Conservation (phyloP, 345 rosid species). For the Raphanus raphanistrum region DNA sequence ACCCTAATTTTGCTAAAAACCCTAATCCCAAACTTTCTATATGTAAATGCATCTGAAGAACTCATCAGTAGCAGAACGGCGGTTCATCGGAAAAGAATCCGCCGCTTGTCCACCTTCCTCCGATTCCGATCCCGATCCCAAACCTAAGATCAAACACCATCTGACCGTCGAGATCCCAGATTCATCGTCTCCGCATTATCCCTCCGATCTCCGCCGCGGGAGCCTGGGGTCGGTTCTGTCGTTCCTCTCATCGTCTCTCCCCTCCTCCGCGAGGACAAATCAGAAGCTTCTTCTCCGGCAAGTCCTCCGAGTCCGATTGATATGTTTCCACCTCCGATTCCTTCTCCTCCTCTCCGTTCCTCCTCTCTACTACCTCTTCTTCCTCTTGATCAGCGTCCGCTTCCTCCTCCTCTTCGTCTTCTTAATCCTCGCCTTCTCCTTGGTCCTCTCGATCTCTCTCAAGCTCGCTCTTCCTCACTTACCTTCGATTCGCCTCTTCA, state of each 20-base stretch:
- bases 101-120: conserved; percentile 30
- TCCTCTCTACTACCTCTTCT: conserved; percentile 41
- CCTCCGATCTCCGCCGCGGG: conserved; percentile 36
- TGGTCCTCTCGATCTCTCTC: conserved; percentile 36
- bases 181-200: conserved; percentile 36
- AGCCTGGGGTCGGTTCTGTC: conserved; percentile 25
- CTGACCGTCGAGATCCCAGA: conserved; percentile 53
- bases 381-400: conserved; percentile 37
- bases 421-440: conserved; percentile 29
- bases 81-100: conserved; percentile 47
- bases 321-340: conserved; percentile 55
- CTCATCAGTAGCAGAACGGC: conserved; percentile 38
- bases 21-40: conserved; percentile 25
- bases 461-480: conserved; percentile 63
- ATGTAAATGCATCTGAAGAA: conserved; percentile 52
- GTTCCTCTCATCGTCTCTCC: conserved; percentile 30
- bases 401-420: conserved; percentile 38
- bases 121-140: conserved; percentile 33
- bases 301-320: conserved; percentile 54
- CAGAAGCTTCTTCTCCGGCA: conserved; percentile 47
- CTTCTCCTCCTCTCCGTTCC: conserved; percentile 51
- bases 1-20: conserved; percentile 30
- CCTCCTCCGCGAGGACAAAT: conserved; percentile 37
- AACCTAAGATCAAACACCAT: conserved; percentile 37
- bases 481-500: conserved; percentile 55